A percentile compares a stretch with the other conserved stretches of the same genome.
These are phyloP conservation scores for Hypoxylon crocopeplum DNA, from an alignment of 495 filamentous ascomycete genomes.

Conservation along the genomic window DNA sequence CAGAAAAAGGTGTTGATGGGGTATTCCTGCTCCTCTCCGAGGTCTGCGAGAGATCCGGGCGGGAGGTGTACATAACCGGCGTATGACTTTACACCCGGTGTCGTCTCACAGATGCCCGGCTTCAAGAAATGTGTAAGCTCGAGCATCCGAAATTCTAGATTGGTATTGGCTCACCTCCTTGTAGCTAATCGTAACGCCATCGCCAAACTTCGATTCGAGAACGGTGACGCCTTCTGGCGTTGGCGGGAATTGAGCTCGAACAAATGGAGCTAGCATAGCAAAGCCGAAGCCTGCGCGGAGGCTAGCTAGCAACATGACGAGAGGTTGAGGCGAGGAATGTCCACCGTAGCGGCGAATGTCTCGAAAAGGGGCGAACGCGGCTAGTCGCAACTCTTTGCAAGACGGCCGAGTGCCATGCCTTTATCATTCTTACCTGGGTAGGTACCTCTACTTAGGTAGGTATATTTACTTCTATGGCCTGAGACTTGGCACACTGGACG, in stretches of 20 bases:
- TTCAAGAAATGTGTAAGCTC: constrained; percentile 19
- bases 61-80: constrained; percentile 44
- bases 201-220: constrained; percentile 62
- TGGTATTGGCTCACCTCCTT: constrained; percentile 59
- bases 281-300: constrained; percentile 16
- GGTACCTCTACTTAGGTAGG: no score
- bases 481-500: constrained; percentile 10
- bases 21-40: constrained; percentile 39
- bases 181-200: constrained; percentile 68
- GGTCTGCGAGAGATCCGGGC: constrained; percentile 34
- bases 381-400: not conserved
- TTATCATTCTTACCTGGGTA: constrained; percentile 4
- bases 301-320: constrained; percentile 9
- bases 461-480: no score
- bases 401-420: not conserved
- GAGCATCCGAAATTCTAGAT: not conserved
- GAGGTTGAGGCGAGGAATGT: not conserved
- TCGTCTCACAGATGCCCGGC: constrained; percentile 45
- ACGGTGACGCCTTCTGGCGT: constrained; percentile 59
- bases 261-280: constrained; percentile 2
- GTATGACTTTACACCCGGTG: constrained; percentile 42
- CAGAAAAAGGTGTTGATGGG: constrained; percentile 47
- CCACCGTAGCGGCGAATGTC: not conserved
- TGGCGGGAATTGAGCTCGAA: constrained; percentile 62
- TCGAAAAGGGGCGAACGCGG: not conserved